Evolutionary conservation across 192 early-diverging fungal genomes (phyloP).

Genomic region (Coemansia sp.): DNA sequence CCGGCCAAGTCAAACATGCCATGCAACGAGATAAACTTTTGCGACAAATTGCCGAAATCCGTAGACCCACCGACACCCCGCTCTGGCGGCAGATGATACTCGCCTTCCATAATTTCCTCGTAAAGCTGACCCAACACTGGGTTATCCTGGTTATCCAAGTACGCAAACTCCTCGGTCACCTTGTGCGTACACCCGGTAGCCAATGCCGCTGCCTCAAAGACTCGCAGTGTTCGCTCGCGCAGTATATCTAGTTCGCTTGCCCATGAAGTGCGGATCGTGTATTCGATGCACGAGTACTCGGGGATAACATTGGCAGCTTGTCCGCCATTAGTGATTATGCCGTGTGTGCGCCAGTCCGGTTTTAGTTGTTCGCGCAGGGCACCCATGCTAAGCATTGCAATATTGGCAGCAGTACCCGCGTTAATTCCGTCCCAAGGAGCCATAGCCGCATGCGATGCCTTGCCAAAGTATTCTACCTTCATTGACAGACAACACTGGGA

Average conservation of each 20-base stretch:
- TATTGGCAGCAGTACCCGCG: conserved; percentile 74
- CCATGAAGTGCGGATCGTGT: conserved; percentile 63
- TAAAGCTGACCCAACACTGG: conserved; percentile 54
- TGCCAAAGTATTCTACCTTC: conserved; percentile 71
- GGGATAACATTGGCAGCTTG: conserved; percentile 66
- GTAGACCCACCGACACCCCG: conserved; percentile 61
- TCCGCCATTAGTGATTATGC: conserved; percentile 79
- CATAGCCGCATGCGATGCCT: conserved; percentile 70
- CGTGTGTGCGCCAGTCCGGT: conserved; percentile 70
- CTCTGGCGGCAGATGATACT: conserved; percentile 14
- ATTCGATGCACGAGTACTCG: conserved; percentile 61
- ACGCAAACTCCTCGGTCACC: conserved; percentile 56
- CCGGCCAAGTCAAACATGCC: conserved; percentile 51
- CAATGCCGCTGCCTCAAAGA: conserved; percentile 66
- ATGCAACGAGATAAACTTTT: conserved; percentile 66
- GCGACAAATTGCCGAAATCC: conserved; percentile 77
- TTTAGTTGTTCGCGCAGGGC: conserved; percentile 76
- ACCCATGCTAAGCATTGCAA: conserved; percentile 66
- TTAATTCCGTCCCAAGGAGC: conserved; percentile 72
- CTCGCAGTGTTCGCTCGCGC: conserved; percentile 55
- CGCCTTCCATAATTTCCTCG: conserved; percentile 49
- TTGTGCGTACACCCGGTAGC: conserved; percentile 71
- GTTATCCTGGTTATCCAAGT: conserved; percentile 63
- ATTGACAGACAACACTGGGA: conserved; percentile 51
- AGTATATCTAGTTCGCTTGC: conserved; percentile 56